These are phyloP conservation scores for Asterophora parasitica DNA, from an alignment of 768 basidiomycete species.

Conservation along the genomic window DNA sequence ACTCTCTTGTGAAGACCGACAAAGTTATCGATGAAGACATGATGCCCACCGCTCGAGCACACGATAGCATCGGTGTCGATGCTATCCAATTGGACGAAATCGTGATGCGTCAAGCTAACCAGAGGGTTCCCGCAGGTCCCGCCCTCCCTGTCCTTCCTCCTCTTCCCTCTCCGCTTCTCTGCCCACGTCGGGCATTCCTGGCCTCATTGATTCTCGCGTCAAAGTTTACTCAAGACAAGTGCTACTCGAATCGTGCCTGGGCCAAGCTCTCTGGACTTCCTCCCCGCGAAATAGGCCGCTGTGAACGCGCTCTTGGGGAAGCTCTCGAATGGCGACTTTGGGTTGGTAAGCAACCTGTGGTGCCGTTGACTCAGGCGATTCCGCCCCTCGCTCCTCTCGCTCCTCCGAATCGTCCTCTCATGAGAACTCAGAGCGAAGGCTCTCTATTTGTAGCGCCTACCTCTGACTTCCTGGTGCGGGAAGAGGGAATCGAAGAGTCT, in stretches of 20 bases:
- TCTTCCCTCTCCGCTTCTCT: constrained; percentile 78
- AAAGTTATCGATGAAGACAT: constrained; percentile 19
- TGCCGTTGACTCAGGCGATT: constrained; percentile 17
- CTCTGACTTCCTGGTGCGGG: constrained; percentile 22
- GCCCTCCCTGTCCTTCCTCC: constrained; percentile 24
- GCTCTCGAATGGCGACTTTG: constrained; percentile 89
- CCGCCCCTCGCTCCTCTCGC: constrained; percentile 14
- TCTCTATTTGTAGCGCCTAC: constrained; percentile 20
- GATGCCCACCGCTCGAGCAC: constrained; percentile 42
- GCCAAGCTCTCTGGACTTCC: constrained; percentile 88
- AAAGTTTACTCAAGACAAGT: constrained; percentile 91
- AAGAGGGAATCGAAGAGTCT: constrained; percentile 7
- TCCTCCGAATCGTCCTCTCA: constrained; percentile 32
- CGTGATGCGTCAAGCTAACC: neutral
- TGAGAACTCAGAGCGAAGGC: constrained; percentile 50
- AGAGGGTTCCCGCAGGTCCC: constrained; percentile 4
- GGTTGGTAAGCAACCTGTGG: constrained; percentile 66
- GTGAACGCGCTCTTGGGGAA: constrained; percentile 83
- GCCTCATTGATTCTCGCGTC: constrained; percentile 85
- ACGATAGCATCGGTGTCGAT: constrained; percentile 18
- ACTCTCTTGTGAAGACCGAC: constrained; percentile 8
- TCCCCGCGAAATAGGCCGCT: constrained; percentile 79
- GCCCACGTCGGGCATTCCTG: constrained; percentile 85
- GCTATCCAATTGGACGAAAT: neutral
- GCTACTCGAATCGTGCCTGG: constrained; percentile 93